A percentile compares a stretch with the other conserved stretches of the same genome.
phyloP scores from a whole-genome alignment of 2,329 filamentous ascomycete species.

The Phaeomoniella chlamydospora region DNA sequence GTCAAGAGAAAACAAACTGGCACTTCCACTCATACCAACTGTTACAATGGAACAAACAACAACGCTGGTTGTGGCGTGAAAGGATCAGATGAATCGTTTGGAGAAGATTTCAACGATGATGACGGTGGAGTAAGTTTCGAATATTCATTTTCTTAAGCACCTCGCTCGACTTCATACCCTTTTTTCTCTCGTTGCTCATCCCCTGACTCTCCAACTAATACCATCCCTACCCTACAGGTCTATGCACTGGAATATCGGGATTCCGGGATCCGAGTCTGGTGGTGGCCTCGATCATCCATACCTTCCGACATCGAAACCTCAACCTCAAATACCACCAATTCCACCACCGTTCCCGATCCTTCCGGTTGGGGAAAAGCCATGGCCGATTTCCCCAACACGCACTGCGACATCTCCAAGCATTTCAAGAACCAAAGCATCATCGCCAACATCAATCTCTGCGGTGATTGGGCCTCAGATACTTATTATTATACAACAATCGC shows the following conservation, averaged over 20 bases:
- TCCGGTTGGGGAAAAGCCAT: conserved; percentile 33
- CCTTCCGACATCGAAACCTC: conserved; percentile 24
- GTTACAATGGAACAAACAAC: conserved; percentile 30
- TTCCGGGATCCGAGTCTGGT: conserved; percentile 35
- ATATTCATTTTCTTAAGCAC: too few species aligned
- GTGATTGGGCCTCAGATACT: conserved; percentile 30
- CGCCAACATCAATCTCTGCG: conserved; percentile 52
- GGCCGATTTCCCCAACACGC: conserved; percentile 43
- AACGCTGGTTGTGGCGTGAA: conserved; percentile 24
- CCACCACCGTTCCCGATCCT: conserved; percentile 37
- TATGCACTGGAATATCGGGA: conserved; percentile 34
- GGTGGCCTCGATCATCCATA: conserved; percentile 29
- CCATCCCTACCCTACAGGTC: too few species aligned
- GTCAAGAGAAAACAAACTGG: conserved; percentile 42
- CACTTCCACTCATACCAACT: conserved; percentile 25
- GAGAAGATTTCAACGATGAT: conserved; percentile 36
- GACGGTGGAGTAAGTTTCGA: conserved; percentile 44
- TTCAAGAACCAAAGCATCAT: conserved; percentile 54
- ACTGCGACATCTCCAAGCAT: conserved; percentile 44
- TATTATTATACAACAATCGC: conserved; percentile 25
- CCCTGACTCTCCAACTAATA: too few species aligned
- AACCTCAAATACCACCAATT: conserved; percentile 5
- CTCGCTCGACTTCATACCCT: neutral
- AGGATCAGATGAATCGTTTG: conserved; percentile 30
- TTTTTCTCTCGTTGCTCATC: too few species aligned